phyloP scores from a whole-genome alignment of 805 yeast genomes.

The Wickerhamomyces rabaulensis region DNA sequence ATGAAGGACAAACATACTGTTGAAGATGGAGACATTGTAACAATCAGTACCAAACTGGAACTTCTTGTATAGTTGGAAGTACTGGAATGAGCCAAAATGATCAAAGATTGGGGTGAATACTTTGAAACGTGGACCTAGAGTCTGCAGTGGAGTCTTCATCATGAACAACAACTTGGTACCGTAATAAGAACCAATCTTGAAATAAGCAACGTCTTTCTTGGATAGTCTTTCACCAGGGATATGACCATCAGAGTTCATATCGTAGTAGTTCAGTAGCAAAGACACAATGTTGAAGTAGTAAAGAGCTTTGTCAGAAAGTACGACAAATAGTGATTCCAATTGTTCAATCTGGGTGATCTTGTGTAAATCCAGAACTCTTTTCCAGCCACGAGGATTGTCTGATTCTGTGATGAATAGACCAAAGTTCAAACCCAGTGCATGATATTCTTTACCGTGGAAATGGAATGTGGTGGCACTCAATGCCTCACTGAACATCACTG shows the following conservation, averaged over 20 bases:
- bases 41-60: constrained; percentile 53
- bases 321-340: constrained; percentile 48
- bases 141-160: constrained; percentile 44
- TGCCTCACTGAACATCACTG: constrained; percentile 31
- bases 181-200: constrained; percentile 65
- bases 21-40: constrained; percentile 55
- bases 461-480: constrained; percentile 42
- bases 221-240: constrained; percentile 45
- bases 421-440: constrained; percentile 52
- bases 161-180: constrained; percentile 52
- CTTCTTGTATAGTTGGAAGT: constrained; percentile 39
- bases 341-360: constrained; percentile 59
- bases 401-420: constrained; percentile 53
- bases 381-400: constrained; percentile 42
- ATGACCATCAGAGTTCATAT: constrained; percentile 27
- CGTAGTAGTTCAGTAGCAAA: constrained; percentile 53
- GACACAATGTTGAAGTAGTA: constrained; percentile 60
- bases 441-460: constrained; percentile 39
- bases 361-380: constrained; percentile 44
- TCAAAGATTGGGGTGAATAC: constrained; percentile 55
- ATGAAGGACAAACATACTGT: constrained; percentile 61
- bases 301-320: constrained; percentile 54
- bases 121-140: constrained; percentile 42
- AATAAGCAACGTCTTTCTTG: constrained; percentile 52
- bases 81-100: constrained; percentile 38